phyloP scores from a whole-genome alignment of 73 alveolate species.

The Paramecium pentaurelia region DNA sequence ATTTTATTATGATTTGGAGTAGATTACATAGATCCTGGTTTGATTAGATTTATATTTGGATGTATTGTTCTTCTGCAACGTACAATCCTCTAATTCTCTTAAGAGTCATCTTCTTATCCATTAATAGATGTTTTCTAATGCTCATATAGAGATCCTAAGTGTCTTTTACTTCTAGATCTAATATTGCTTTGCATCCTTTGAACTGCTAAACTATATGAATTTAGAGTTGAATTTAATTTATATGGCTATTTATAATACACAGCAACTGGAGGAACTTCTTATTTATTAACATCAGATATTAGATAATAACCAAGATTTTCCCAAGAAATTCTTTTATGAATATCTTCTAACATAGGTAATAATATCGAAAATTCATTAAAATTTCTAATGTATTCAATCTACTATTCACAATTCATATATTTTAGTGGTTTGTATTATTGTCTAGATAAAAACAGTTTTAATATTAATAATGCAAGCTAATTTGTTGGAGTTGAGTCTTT shows the following conservation, averaged over 20 bases:
- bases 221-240: not conserved
- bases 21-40: not conserved
- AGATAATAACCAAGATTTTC: not conserved
- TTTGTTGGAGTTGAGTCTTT: not conserved
- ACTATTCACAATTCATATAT: not conserved
- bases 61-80: not conserved
- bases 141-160: not conserved
- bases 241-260: not conserved
- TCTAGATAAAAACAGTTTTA: not conserved
- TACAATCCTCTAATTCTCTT: not conserved
- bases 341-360: not conserved
- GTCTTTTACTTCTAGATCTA: conserved; percentile 8
- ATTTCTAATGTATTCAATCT: not conserved
- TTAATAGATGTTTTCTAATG: not conserved
- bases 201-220: not conserved
- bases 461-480: not conserved
- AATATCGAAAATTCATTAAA: not conserved
- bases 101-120: not conserved
- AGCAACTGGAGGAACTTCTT: not conserved
- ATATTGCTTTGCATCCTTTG: not conserved
- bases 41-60: not conserved
- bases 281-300: not conserved
- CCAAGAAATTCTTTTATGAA: not conserved
- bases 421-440: not conserved
- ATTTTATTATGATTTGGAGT: not conserved